These are phyloP conservation scores for Neofusicoccum sp. DNA, from an alignment of 2,329 filamentous ascomycete genomes.

Conservation along the genomic window DNA sequence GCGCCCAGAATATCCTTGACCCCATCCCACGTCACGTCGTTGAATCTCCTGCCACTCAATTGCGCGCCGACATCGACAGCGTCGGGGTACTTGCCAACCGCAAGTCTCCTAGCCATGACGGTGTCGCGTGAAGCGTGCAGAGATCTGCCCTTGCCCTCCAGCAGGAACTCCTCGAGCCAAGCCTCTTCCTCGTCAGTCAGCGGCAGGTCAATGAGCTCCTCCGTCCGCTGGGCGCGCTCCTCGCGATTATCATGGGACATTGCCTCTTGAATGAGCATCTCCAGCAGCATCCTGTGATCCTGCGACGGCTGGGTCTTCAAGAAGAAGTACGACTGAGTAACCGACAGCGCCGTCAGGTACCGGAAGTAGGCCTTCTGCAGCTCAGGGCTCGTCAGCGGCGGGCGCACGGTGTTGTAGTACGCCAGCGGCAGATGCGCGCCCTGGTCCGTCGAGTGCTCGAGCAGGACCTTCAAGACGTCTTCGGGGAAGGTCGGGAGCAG, in stretches of 20 bases:
- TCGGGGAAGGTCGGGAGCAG: conserved; percentile 79
- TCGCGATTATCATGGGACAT: conserved; percentile 23
- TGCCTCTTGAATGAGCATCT: conserved; percentile 56
- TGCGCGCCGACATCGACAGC: conserved; percentile 34
- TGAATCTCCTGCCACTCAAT: conserved; percentile 44
- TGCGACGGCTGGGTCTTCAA: conserved; percentile 62
- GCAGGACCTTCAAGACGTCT: conserved; percentile 71
- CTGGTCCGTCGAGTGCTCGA: conserved; percentile 54
- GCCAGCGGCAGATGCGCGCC: conserved; percentile 68
- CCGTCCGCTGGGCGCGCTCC: conserved; percentile 54
- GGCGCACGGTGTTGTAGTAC: conserved; percentile 75
- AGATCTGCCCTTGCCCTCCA: conserved; percentile 62
- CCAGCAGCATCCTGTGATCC: conserved; percentile 64
- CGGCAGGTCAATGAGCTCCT: conserved; percentile 70
- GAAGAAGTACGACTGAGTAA: conserved; percentile 73
- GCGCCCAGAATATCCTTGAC: conserved; percentile 36
- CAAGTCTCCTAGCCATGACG: conserved; percentile 70
- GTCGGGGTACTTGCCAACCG: conserved; percentile 59
- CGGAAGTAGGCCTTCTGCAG: conserved; percentile 67
- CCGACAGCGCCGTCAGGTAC: conserved; percentile 64
- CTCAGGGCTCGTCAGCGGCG: conserved; percentile 63
- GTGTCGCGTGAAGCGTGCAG: conserved; percentile 69
- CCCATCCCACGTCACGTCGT: conserved; percentile 53
- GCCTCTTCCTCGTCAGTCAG: conserved; percentile 68
- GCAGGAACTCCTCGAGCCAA: conserved; percentile 71